phyloP scores from a whole-genome alignment of 2,329 filamentous ascomycete species.

The Penicillium glabrum region DNA sequence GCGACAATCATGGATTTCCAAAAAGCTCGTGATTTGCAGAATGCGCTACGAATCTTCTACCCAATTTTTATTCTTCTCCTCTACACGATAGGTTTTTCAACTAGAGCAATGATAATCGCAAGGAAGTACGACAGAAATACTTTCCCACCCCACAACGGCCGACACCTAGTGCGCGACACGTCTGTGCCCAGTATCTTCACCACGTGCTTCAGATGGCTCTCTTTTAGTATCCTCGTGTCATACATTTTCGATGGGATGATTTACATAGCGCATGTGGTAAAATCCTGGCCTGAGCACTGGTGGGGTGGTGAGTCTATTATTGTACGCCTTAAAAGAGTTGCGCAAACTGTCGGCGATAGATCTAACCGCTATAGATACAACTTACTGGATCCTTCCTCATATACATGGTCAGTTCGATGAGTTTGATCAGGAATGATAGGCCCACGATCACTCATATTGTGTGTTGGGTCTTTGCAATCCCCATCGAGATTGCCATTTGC shows the following conservation, averaged over 20 bases:
- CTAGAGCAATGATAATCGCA: too few species aligned
- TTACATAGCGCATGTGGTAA: conserved; percentile 72
- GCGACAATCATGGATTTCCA: too few species aligned
- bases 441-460: conserved; percentile 77
- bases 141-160: too few species aligned
- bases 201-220: conserved; percentile 70
- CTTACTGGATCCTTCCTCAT: conserved; percentile 82
- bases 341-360: not conserved
- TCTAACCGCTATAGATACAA: conserved; percentile 64
- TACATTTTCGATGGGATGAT: conserved; percentile 73
- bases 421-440: conserved; percentile 66
- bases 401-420: conserved; percentile 71
- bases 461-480: conserved; percentile 73
- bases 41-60: too few species aligned
- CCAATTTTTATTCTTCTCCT: too few species aligned
- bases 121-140: too few species aligned
- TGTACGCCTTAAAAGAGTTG: conserved; percentile 52
- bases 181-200: too few species aligned
- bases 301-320: conserved; percentile 79
- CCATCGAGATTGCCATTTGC: conserved; percentile 72
- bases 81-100: too few species aligned
- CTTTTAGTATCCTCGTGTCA: conserved; percentile 67
- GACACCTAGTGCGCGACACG: too few species aligned
- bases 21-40: too few species aligned
- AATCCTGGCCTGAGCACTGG: conserved; percentile 65